A percentile compares a stretch with the other conserved stretches of the same genome.
phyloP scores from a whole-genome alignment of 2,329 filamentous ascomycete species.

The Fusarium nisikadoi region DNA sequence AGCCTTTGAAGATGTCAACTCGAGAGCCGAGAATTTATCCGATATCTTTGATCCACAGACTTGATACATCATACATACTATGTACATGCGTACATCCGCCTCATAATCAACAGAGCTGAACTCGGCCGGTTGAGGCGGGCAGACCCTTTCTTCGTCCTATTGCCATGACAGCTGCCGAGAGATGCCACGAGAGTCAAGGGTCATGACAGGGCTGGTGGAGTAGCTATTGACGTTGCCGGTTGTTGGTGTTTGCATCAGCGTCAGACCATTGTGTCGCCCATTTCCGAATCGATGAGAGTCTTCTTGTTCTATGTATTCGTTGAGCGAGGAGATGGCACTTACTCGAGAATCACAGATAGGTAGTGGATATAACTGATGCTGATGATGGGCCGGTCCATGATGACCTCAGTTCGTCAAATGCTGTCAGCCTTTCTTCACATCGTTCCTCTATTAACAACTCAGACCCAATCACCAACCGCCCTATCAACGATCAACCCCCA shows the following conservation, averaged over 20 bases:
- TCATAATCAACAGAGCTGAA: conserved; percentile 40
- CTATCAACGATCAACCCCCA: conserved; percentile 15
- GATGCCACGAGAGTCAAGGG: conserved; percentile 35
- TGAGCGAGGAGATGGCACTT: not conserved
- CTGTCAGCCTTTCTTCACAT: conserved; percentile 23
- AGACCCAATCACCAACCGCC: conserved; percentile 21
- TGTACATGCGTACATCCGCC: conserved; percentile 23
- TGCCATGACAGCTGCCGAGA: conserved; percentile 37
- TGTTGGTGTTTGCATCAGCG: conserved; percentile 40
- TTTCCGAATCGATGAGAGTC: conserved; percentile 2
- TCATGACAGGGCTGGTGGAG: conserved; percentile 37
- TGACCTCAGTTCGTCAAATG: conserved; percentile 16
- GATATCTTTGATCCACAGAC: conserved; percentile 31
- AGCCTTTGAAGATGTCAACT: conserved; percentile 16
- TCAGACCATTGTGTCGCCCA: conserved; percentile 41
- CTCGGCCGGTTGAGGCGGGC: conserved; percentile 30
- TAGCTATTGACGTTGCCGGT: conserved; percentile 27
- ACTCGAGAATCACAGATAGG: not conserved
- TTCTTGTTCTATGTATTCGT: not conserved
- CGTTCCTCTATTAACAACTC: conserved; percentile 6
- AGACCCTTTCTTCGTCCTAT: conserved; percentile 30
- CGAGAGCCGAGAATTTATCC: conserved; percentile 10
- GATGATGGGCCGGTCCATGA: not conserved
- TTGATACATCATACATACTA: not conserved
- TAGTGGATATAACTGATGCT: not conserved